These are phyloP conservation scores for Lactarius evosmus DNA, from an alignment of 768 basidiomycete genomes.

Conservation along the genomic window DNA sequence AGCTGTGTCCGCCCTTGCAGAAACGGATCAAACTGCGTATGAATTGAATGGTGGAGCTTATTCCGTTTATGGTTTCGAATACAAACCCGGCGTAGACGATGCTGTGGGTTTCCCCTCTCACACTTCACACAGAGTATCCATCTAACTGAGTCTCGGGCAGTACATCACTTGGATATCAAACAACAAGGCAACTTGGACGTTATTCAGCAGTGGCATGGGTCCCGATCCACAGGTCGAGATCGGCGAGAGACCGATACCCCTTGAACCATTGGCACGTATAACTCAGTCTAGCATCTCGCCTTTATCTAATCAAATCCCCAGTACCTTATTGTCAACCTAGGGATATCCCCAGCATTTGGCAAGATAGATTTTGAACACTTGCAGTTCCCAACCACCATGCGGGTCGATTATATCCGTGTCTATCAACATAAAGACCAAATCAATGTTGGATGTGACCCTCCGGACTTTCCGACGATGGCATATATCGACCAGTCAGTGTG, in stretches of 20 bases:
- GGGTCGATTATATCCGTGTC: conserved; percentile 80
- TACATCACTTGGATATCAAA: conserved; percentile 47
- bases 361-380: conserved; percentile 51
- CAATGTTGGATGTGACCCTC: conserved; percentile 68
- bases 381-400: conserved; percentile 56
- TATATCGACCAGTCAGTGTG: conserved; percentile 72
- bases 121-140: background rate
- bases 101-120: conserved; percentile 20
- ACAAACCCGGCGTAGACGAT: conserved; percentile 36
- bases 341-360: conserved; percentile 60
- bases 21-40: conserved; percentile 42
- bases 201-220: conserved; percentile 37
- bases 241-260: conserved; percentile 38
- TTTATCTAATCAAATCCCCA: conserved; percentile 27
- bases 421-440: conserved; percentile 51
- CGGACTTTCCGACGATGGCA: conserved; percentile 62
- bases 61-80: conserved; percentile 45
- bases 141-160: conserved; percentile 8
- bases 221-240: conserved; percentile 36
- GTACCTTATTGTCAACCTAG: conserved; percentile 57
- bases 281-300: background rate
- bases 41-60: conserved; percentile 35
- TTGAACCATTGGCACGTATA: conserved; percentile 42
- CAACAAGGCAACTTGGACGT: conserved; percentile 39
- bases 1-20: conserved; percentile 67